These are phyloP conservation scores for Hemileia vastatrix DNA, from an alignment of 1,284 basidiomycete species.

Conservation along the genomic window DNA sequence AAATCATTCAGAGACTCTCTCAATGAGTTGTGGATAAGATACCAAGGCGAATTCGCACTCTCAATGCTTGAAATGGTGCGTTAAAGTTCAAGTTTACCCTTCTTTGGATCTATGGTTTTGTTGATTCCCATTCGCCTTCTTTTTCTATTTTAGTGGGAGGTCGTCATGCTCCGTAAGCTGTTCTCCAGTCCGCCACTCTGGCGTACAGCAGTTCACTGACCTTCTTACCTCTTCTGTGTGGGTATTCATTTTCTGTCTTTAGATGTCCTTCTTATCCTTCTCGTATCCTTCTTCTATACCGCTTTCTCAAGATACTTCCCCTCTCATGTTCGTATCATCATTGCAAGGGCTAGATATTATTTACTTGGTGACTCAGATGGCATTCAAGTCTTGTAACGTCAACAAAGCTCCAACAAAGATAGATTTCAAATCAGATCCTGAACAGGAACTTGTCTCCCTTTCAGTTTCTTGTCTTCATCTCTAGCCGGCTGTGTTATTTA, in stretches of 20 bases:
- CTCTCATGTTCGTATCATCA: constrained; percentile 17
- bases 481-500: too few species aligned
- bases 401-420: too few species aligned
- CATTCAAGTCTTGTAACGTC: too few species aligned
- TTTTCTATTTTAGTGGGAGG: constrained; percentile 14
- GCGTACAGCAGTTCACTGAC: not conserved
- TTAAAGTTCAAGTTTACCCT: not conserved
- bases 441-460: too few species aligned
- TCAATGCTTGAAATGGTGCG: constrained; percentile 23
- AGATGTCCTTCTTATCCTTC: constrained; percentile 11
- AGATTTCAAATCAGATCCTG: too few species aligned
- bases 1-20: constrained; percentile 22
- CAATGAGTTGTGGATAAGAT: constrained; percentile 20
- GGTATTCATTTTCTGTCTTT: not conserved
- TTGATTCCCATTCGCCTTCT: not conserved
- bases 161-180: constrained; percentile 16
- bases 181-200: not conserved
- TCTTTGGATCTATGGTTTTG: not conserved
- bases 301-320: constrained; percentile 21
- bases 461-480: too few species aligned
- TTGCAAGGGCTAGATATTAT: constrained; percentile 16
- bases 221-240: not conserved
- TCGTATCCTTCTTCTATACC: constrained; percentile 16
- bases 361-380: too few species aligned
- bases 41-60: constrained; percentile 22